A percentile compares a stretch with the other conserved stretches of the same genome.
Evolutionary conservation across 495 filamentous ascomycete genomes (phyloP).

Genomic region (Lasiosphaeria ovina): DNA sequence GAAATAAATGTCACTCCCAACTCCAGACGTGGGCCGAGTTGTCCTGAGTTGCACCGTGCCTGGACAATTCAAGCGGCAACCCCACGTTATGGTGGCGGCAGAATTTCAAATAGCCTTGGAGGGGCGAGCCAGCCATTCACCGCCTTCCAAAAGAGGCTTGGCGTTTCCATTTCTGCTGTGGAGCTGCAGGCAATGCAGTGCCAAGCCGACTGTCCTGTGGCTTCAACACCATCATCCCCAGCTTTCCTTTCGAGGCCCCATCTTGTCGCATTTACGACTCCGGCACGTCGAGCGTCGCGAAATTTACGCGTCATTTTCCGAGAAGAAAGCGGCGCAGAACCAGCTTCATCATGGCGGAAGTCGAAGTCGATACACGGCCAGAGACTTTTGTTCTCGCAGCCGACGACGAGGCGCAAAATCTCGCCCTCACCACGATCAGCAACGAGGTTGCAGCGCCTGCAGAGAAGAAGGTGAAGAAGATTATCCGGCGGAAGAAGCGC

Average conservation of each 20-base stretch:
- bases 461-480: constrained; percentile 62
- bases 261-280: too few species aligned
- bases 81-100: constrained; percentile 33
- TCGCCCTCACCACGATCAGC: constrained; percentile 37
- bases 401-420: constrained; percentile 15
- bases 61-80: constrained; percentile 12
- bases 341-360: constrained; percentile 4
- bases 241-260: constrained; percentile 4
- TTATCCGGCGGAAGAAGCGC: constrained; percentile 64
- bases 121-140: constrained; percentile 12
- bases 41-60: too few species aligned
- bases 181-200: too few species aligned
- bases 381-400: constrained; percentile 6
- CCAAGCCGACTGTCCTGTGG: too few species aligned
- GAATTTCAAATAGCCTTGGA: constrained; percentile 34
- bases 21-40: too few species aligned
- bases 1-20: too few species aligned
- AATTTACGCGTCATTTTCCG: too few species aligned
- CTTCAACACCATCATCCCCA: neutral
- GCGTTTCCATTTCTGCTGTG: neutral
- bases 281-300: too few species aligned
- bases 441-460: constrained; percentile 47
- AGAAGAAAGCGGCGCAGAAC: constrained; percentile 5
- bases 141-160: constrained; percentile 10
- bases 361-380: neutral